Percentiles rank a stretch among this genome's conserved stretches.
Evolutionary conservation across 2,329 filamentous ascomycete genomes (phyloP).

Genomic region (Aureobasidium sp.): DNA sequence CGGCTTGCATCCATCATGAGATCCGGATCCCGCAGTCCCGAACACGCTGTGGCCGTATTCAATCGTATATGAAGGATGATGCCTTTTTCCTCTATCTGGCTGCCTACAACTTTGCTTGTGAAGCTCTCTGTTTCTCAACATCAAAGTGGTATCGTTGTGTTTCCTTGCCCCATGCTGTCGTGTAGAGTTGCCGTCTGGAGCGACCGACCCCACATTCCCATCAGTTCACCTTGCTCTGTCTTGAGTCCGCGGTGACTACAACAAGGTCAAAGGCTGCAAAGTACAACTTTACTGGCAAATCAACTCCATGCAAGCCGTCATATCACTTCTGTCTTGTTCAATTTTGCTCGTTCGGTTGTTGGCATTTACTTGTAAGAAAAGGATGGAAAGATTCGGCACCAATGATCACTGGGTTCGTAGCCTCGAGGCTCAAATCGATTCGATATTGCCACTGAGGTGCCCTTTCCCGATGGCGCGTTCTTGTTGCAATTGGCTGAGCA

Average conservation of each 20-base stretch:
- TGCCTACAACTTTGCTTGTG: not conserved
- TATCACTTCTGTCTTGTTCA: not conserved
- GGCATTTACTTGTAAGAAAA: not conserved
- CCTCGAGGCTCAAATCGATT: not conserved
- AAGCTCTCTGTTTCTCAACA: not conserved
- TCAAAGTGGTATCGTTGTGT: not conserved
- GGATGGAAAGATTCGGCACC: too few species aligned
- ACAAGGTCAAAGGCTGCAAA: not conserved
- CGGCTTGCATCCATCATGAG: slow-evolving; percentile 7
- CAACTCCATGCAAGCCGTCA: not conserved
- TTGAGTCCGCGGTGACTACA: not conserved
- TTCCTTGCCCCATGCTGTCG: not conserved
- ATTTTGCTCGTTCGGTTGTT: not conserved
- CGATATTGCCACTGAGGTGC: not conserved
- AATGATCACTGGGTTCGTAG: not conserved
- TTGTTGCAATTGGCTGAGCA: not conserved
- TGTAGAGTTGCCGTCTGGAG: not conserved
- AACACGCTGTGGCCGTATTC: not conserved
- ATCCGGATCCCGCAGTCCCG: not conserved
- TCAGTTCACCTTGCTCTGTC: not conserved
- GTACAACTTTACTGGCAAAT: not conserved
- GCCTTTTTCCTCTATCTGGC: not conserved
- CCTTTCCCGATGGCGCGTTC: not conserved
- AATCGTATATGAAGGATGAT: not conserved
- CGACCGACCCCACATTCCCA: not conserved